Evolutionary conservation across 2,329 filamentous ascomycete genomes (phyloP), one percentile per base, ranked within the genome.

Genomic region (Ilyonectria sp.): DNA sequence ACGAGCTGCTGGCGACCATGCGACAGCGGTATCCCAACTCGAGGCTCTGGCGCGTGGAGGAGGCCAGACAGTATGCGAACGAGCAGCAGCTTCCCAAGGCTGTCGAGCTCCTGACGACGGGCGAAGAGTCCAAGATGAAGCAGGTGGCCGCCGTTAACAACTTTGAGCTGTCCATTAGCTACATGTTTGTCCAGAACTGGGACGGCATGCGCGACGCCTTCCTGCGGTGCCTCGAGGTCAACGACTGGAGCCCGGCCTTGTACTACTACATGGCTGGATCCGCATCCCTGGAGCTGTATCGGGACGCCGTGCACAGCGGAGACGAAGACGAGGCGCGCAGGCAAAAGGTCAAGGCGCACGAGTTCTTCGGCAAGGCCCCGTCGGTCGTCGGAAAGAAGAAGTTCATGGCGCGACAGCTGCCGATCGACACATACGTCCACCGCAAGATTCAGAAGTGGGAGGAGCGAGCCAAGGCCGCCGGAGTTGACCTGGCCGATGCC

Each of bases 401-500:
- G 46, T 94, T 99, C 79, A 93, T 98, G 92, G 92, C 94, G 0
- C 90, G 92, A 23, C 94, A 97, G 75, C 85, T 98, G 11, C 96
- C 96, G 0, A 94, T 99, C 70, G 96, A 99, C 79, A 85, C 92
- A 4, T 98, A 97, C 75, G 90, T 96, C 13, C 86, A 89, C 59
- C 90, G 94, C 65, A 98, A 97, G 82, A 82, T 98, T 15, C 86
- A 90, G 61, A 97, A 97, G 80, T 98, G 95, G 95, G 92, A 97
- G 75, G 89, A 90, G 33, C 87, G 94, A 23, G 90, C 93, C 4
- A 91, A 91, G 76, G 84, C 87, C 52, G 88, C 91, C 80, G 85
- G 87, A 2, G 81, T 94, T 35, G 88, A 91, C 54, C 84, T 98
- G 4, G 87, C 92, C 2, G 95, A 98, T 73, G 94, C 93, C 0